Base-by-base conservation (phyloP, 2,329 filamentous ascomycete genomes). In the Colletotrichum liaoningense region DNA sequence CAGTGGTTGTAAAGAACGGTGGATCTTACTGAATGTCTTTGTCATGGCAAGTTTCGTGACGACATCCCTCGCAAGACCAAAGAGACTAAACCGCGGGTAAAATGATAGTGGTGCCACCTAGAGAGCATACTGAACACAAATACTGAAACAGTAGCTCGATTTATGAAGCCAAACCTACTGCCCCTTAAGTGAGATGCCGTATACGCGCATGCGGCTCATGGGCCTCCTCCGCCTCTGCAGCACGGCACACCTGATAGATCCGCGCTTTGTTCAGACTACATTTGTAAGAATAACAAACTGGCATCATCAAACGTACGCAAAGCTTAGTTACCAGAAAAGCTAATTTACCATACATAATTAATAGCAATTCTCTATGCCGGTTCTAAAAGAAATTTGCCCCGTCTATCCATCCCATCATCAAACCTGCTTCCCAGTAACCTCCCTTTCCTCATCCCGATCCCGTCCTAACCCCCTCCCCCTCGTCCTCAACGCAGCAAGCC, bases 371-470 rank as follows among this genome's bases (percentile, higher is more conserved):
- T 42, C 38, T 42, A 8, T 7, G 4, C 16, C 38, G 14, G 3
- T 8, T 1, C 1, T 3, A 3, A 42, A 42, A 42, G 38, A 42
- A 1, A 35, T 35, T 35, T 3, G 16, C 42, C 19, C 4, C 0
- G 4, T 49, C 42, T n/a, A 22, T n/a, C 42, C 16, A 49, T n/a
- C 42, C 42, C 7, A 49, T n/a, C 42, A n/a, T 54, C 28, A 63
- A 7, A 2, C 16, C 19, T 33, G 28, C 24, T 69, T 63, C 19
- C 54, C 56, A 26, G 58, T 2, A 35, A 62, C n/a, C 5, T 30
- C 71, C 28, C 66, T 73, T 62, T 73, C 71, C 28, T 73, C 71
- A 3, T 73, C 71, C 12, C 42, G 26, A 1, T 19, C 19, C 22
- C 33, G 28, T n/a, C 62, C 42, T 2, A 46, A 42, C 7, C 62